A percentile compares a stretch with the other conserved stretches of the same genome.
Evolutionary conservation across 345 rosid genomes (phyloP).

Genomic region (Lumnitzera racemosa): DNA sequence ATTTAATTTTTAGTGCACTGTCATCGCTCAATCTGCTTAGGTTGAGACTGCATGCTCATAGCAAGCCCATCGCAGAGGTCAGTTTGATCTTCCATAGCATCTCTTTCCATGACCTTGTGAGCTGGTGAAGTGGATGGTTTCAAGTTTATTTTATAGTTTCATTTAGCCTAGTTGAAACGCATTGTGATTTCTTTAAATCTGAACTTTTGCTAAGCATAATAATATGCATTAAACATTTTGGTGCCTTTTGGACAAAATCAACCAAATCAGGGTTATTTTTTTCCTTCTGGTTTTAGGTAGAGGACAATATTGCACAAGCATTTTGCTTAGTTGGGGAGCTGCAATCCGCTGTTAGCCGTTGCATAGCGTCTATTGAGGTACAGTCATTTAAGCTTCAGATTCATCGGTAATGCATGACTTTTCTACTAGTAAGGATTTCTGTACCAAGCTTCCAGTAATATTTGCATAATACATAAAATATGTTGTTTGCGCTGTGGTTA

Average conservation of each 20-base stretch:
- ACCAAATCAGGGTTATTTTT: background rate
- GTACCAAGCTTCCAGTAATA: too few species aligned
- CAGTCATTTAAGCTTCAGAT: too few species aligned
- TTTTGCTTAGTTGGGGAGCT: constrained; percentile 56
- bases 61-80: constrained; percentile 71
- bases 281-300: constrained; percentile 29
- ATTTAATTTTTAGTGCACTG: constrained; percentile 36
- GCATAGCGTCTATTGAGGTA: constrained; percentile 53
- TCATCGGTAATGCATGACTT: too few species aligned
- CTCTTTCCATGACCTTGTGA: background rate
- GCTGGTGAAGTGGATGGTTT: background rate
- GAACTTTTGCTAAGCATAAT: too few species aligned
- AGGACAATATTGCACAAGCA: constrained; percentile 65
- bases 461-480: too few species aligned
- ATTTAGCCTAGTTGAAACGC: background rate
- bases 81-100: constrained; percentile 16
- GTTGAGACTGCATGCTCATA: constrained; percentile 52
- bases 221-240: background rate
- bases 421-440: too few species aligned
- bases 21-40: constrained; percentile 45
- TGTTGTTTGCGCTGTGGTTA: too few species aligned
- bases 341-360: constrained; percentile 42
- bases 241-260: background rate
- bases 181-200: too few species aligned
- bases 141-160: background rate